Evolutionary conservation across 2,329 filamentous ascomycete genomes (phyloP).

Genomic region (Hypomyces rosellus): DNA sequence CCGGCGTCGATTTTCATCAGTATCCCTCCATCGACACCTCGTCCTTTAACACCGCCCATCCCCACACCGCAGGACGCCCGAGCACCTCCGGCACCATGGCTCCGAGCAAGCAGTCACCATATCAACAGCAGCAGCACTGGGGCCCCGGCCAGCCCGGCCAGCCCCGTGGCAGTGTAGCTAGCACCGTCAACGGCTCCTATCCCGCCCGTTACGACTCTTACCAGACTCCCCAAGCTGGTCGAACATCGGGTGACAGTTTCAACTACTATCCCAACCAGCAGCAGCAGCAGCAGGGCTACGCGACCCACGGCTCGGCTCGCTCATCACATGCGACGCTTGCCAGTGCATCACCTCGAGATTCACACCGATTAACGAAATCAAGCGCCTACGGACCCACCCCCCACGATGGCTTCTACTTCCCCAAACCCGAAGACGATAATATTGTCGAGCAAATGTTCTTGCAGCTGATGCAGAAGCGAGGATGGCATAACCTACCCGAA

Average conservation of each 20-base stretch:
- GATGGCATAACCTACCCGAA: constrained; percentile 94
- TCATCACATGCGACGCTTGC: constrained; percentile 37
- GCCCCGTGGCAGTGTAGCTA: constrained; percentile 48
- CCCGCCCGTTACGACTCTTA: constrained; percentile 60
- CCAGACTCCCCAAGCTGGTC: constrained; percentile 47
- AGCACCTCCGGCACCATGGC: constrained; percentile 63
- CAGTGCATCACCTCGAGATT: constrained; percentile 43
- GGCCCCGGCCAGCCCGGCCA: not conserved
- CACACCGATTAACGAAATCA: constrained; percentile 51
- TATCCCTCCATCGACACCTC: constrained; percentile 68
- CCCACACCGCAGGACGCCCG: constrained; percentile 38
- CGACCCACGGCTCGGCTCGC: constrained; percentile 19
- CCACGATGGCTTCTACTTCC: constrained; percentile 54
- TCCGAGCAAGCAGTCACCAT: constrained; percentile 63
- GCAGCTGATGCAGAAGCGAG: constrained; percentile 92
- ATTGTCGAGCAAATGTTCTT: constrained; percentile 88
- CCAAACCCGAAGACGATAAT: constrained; percentile 71
- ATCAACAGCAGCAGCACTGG: constrained; percentile 56
- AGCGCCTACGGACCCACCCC: constrained; percentile 29
- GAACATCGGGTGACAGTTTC: constrained; percentile 47
- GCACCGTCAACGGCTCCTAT: constrained; percentile 43
- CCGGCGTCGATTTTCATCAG: constrained; percentile 75
- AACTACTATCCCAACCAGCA: constrained; percentile 46
- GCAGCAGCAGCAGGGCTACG: constrained; percentile 33
- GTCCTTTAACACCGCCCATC: constrained; percentile 48